Percentiles rank a stretch among this genome's conserved stretches.
Evolutionary conservation across 2,329 filamentous ascomycete species (phyloP).

Genomic region (Ascochyta viciae-villosae): DNA sequence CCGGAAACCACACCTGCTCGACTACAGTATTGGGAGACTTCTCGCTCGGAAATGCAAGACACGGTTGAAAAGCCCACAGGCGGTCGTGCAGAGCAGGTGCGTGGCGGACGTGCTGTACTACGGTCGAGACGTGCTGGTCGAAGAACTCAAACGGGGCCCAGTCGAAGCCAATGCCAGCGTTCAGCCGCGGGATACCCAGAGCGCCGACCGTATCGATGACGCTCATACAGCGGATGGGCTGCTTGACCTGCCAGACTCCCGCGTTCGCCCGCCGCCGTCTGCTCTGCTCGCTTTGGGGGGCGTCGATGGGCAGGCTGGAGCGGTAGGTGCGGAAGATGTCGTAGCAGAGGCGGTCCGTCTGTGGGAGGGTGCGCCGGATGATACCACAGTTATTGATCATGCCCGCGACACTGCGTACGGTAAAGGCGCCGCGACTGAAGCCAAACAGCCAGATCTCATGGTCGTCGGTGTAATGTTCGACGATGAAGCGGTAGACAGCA

Average conservation of each 20-base stretch:
- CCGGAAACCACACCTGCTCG: conserved; percentile 46
- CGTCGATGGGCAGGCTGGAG: conserved; percentile 35
- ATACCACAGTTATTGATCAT: conserved; percentile 55
- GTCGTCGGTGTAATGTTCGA: conserved; percentile 40
- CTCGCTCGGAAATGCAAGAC: conserved; percentile 29
- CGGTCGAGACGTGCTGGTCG: conserved; percentile 41
- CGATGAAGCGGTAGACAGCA: conserved; percentile 46
- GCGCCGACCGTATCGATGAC: conserved; percentile 46
- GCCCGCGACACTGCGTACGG: conserved; percentile 52
- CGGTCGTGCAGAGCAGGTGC: conserved; percentile 45
- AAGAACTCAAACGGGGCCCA: conserved; percentile 49
- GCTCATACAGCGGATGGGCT: conserved; percentile 44
- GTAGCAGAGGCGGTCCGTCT: conserved; percentile 33
- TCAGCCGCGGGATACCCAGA: conserved; percentile 43
- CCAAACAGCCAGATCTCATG: conserved; percentile 56
- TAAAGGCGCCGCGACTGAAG: conserved; percentile 57
- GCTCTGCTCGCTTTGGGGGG: conserved; percentile 35
- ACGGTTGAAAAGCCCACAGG: conserved; percentile 46
- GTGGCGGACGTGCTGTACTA: conserved; percentile 45
- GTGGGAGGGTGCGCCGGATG: conserved; percentile 25
- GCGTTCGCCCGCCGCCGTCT: conserved; percentile 23
- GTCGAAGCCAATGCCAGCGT: conserved; percentile 45
- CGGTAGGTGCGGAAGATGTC: conserved; percentile 46
- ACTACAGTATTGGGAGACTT: conserved; percentile 20
- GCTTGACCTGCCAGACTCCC: conserved; percentile 39